These are phyloP conservation scores for Fusarium sp. DNA, from an alignment of 2,329 filamentous ascomycete genomes.

Conservation along the genomic window DNA sequence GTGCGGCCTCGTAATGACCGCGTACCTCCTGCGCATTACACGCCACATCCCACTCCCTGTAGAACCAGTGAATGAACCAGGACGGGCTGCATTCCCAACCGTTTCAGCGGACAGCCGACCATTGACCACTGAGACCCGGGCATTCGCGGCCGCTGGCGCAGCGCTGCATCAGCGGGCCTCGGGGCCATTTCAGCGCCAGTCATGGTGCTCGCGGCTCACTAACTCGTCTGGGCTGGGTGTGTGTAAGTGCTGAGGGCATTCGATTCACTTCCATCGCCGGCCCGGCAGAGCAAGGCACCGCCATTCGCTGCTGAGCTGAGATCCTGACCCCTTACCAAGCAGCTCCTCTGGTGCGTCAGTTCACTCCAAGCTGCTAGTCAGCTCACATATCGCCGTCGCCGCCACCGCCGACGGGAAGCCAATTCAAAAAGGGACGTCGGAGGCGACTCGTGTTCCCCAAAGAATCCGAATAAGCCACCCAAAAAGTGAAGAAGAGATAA, in stretches of 20 bases:
- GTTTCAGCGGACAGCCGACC: slow-evolving; percentile 34
- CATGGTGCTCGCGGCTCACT: slow-evolving; percentile 17
- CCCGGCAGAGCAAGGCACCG: not conserved
- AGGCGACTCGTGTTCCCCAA: slow-evolving; percentile 33
- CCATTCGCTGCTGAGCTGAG: slow-evolving; percentile 28
- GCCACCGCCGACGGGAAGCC: slow-evolving; percentile 29
- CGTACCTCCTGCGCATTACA: slow-evolving; percentile 34
- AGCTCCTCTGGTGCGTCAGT: slow-evolving; percentile 35
- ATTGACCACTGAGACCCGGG: slow-evolving; percentile 30
- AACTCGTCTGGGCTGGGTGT: slow-evolving; percentile 16
- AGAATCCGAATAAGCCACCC: slow-evolving; percentile 14
- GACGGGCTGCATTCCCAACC: slow-evolving; percentile 14
- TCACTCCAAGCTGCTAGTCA: slow-evolving; percentile 38
- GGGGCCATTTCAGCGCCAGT: slow-evolving; percentile 16
- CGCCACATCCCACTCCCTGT: slow-evolving; percentile 34
- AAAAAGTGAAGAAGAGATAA: slow-evolving; percentile 18
- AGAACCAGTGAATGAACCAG: slow-evolving; percentile 19
- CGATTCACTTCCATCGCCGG: slow-evolving; percentile 42
- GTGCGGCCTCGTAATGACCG: slow-evolving; percentile 34
- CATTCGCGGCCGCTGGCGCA: slow-evolving; percentile 6
- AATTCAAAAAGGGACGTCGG: slow-evolving; percentile 33
- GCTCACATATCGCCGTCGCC: slow-evolving; percentile 42
- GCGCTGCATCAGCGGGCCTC: slow-evolving; percentile 31
- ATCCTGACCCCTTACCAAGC: slow-evolving; percentile 41
- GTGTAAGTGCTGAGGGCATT: slow-evolving; percentile 38